Evolutionary conservation across 305 asterid genomes (phyloP).

Genomic region (Striga hermonthica): DNA sequence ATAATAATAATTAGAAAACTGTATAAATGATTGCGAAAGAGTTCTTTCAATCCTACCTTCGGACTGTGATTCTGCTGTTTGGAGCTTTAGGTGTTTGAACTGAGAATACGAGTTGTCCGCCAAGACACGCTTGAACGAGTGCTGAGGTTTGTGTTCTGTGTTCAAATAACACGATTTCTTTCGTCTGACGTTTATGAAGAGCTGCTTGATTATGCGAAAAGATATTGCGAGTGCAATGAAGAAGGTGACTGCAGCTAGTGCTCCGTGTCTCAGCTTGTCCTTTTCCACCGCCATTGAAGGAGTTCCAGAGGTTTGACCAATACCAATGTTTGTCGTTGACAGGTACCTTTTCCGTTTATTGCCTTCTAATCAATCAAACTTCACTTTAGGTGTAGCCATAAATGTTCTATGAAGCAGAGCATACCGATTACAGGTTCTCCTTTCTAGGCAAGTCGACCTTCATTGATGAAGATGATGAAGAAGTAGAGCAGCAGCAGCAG

Average conservation of each 20-base stretch:
- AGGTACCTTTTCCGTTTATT: neutral
- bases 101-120: conserved; percentile 83
- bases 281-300: conserved; percentile 38
- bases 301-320: conserved; percentile 28
- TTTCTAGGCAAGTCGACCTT: conserved; percentile 27
- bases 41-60: conserved; percentile 32
- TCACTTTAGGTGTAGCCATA: neutral
- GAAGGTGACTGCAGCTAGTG: conserved; percentile 44
- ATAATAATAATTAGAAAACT: neutral
- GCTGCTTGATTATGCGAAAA: conserved; percentile 36
- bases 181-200: conserved; percentile 34
- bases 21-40: too few relatives aligned
- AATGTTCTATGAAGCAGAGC: neutral
- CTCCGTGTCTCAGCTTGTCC: conserved; percentile 42
- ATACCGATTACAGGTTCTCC: conserved; percentile 12
- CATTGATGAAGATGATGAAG: too few relatives aligned
- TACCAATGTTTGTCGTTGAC: neutral
- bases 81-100: conserved; percentile 69
- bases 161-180: conserved; percentile 52
- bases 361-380: conserved; percentile 1
- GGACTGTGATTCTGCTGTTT: conserved; percentile 25
- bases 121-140: conserved; percentile 60
- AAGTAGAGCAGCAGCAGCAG: too few relatives aligned
- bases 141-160: conserved; percentile 61
- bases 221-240: conserved; percentile 59